These are phyloP conservation scores for Backusella tarrabulga DNA, from an alignment of 192 early-diverging fungal genomes.

Conservation along the genomic window DNA sequence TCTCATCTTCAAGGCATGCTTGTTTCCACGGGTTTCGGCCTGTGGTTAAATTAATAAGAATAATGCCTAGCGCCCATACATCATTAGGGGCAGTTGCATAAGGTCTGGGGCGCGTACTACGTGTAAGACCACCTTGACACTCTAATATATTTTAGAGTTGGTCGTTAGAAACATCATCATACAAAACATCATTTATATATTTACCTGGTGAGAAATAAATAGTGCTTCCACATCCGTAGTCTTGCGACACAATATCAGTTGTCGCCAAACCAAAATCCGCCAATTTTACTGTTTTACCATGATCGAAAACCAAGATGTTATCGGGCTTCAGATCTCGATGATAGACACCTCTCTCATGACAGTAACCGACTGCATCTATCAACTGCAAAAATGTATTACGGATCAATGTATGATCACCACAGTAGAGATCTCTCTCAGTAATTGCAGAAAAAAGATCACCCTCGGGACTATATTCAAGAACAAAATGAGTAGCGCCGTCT, in stretches of 20 bases:
- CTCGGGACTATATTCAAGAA: conserved; percentile 78
- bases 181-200: not conserved
- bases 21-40: conserved; percentile 85
- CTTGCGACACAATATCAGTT: conserved; percentile 67
- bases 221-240: conserved; percentile 85
- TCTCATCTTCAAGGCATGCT: conserved; percentile 65
- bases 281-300: conserved; percentile 68
- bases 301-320: conserved; percentile 59
- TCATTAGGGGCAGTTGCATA: conserved; percentile 67
- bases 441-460: conserved; percentile 97
- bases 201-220: conserved; percentile 57
- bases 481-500: conserved; percentile 59
- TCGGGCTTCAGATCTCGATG: conserved; percentile 94
- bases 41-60: conserved; percentile 84
- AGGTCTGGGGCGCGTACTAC: conserved; percentile 15
- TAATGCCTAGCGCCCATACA: conserved; percentile 87
- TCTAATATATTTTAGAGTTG: conserved; percentile 33
- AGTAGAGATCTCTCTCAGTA: conserved; percentile 71
- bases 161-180: not conserved
- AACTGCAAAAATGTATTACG: conserved; percentile 84
- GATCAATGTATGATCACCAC: conserved; percentile 73
- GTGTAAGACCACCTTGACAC: conserved; percentile 56
- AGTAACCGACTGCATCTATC: conserved; percentile 76
- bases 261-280: conserved; percentile 95
- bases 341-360: conserved; percentile 74